A percentile compares a stretch with the other conserved stretches of the same genome.
Conservation (phyloP, 495 filamentous ascomycete genomes). For the Penicillium steckii region DNA sequence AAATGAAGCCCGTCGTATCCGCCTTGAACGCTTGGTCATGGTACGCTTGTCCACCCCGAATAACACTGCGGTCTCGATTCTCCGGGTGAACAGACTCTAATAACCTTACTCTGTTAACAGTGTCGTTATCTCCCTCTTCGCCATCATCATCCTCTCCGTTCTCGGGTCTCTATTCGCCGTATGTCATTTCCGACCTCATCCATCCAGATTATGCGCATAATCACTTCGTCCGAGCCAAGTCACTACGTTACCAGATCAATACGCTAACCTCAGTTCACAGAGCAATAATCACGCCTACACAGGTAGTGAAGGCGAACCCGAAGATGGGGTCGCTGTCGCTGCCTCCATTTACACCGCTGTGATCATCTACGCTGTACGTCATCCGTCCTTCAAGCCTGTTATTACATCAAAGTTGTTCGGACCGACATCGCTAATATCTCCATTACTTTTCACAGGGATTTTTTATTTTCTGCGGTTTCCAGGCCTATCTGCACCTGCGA, state of each 20-base stretch:
- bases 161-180: slow-evolving; percentile 78
- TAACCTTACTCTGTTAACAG: slow-evolving; percentile 38
- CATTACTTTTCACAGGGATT: slow-evolving; percentile 58
- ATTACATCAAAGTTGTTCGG: neutral
- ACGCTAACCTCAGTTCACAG: slow-evolving; percentile 27
- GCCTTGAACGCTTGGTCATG: slow-evolving; percentile 92
- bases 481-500: slow-evolving; percentile 76
- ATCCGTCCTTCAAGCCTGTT: neutral
- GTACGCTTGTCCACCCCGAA: slow-evolving; percentile 40
- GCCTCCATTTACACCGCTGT: slow-evolving; percentile 82
- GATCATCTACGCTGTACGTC: slow-evolving; percentile 76
- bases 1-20: slow-evolving; percentile 89
- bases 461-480: slow-evolving; percentile 84
- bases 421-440: neutral
- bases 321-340: slow-evolving; percentile 73
- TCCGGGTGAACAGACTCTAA: slow-evolving; percentile 13
- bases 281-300: slow-evolving; percentile 76
- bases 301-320: slow-evolving; percentile 69
- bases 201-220: slow-evolving; percentile 6
- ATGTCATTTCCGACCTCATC: slow-evolving; percentile 16
- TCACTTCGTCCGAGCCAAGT: neutral
- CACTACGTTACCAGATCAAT: slow-evolving; percentile 4
- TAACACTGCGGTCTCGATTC: neutral
- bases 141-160: slow-evolving; percentile 81
- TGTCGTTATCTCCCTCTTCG: slow-evolving; percentile 83